Evolutionary conservation across 1,284 basidiomycete species (phyloP).

Genomic region (Ustilago nuda): DNA sequence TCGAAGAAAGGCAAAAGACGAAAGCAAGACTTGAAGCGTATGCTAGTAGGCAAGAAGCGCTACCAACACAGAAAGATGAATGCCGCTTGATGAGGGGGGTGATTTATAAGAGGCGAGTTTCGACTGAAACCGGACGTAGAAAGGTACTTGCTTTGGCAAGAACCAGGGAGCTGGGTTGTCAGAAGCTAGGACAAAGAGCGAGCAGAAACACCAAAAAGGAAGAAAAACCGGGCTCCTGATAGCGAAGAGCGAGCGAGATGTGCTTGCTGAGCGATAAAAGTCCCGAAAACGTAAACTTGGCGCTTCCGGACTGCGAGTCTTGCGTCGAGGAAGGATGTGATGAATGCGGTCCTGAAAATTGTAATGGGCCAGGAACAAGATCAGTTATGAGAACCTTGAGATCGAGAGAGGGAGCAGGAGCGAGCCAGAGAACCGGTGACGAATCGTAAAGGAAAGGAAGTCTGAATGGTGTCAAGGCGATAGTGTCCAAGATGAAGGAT

Average conservation of each 20-base stretch:
- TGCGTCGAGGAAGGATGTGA: background rate
- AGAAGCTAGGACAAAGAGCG: background rate
- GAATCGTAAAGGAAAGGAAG: background rate
- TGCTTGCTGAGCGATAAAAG: background rate
- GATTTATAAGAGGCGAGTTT: conserved; percentile 24
- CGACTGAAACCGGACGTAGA: conserved; percentile 19
- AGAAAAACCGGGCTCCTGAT: background rate
- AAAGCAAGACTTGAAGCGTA: conserved; percentile 1
- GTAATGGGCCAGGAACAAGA: background rate
- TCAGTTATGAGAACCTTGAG: background rate
- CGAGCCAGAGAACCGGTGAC: conserved; percentile 1
- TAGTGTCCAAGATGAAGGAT: conserved; percentile 7
- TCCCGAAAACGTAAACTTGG: too few species aligned
- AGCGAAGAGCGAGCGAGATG: background rate
- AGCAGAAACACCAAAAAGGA: background rate
- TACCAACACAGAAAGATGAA: conserved; percentile 22
- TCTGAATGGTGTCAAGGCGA: conserved; percentile 7
- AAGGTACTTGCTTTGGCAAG: conserved; percentile 10
- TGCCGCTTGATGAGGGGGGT: conserved; percentile 41
- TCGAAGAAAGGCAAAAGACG: background rate
- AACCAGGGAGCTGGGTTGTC: background rate
- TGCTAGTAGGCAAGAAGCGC: conserved; percentile 7
- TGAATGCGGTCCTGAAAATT: background rate
- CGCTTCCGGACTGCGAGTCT: background rate
- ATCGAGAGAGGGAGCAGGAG: background rate